Evolutionary conservation across 2,329 filamentous ascomycete species (phyloP).

Genomic region (Tolypocladium inflatum): DNA sequence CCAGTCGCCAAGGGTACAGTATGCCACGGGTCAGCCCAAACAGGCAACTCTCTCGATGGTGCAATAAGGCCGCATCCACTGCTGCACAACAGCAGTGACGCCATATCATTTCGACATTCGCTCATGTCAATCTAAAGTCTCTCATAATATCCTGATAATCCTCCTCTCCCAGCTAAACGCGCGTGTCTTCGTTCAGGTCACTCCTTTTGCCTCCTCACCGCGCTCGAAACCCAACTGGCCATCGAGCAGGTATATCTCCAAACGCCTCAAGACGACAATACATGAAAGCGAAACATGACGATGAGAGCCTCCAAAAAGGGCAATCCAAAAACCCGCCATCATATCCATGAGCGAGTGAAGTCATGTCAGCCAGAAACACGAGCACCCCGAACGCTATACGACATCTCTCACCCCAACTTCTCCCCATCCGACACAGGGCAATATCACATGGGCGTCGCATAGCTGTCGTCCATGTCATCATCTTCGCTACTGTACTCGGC

Average conservation of each 20-base stretch:
- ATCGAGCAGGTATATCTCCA: not conserved
- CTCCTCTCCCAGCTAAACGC: not conserved
- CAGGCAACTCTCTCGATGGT: not conserved
- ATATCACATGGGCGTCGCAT: constrained; percentile 12
- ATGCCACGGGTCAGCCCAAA: not conserved
- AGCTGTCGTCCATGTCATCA: constrained; percentile 38
- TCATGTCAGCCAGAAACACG: not conserved
- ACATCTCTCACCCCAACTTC: not conserved
- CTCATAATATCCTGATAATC: constrained; percentile 3
- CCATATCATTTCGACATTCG: constrained; percentile 5
- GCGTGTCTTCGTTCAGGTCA: not conserved
- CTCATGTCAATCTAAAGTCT: constrained; percentile 13
- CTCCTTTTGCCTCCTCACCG: not conserved
- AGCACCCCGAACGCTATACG: not conserved
- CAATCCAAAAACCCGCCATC: not conserved
- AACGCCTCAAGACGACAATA: not conserved
- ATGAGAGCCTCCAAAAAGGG: not conserved
- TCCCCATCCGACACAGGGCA: not conserved
- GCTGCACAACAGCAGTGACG: not conserved
- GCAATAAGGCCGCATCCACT: not conserved
- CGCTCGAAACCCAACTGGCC: not conserved
- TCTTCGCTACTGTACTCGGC: constrained; percentile 41
- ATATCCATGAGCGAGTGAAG: not conserved
- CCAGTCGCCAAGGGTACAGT: not conserved
- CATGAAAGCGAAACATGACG: not conserved